phyloP scores from a whole-genome alignment of 1,139 yeast species.

The Taiozyma sp. region DNA sequence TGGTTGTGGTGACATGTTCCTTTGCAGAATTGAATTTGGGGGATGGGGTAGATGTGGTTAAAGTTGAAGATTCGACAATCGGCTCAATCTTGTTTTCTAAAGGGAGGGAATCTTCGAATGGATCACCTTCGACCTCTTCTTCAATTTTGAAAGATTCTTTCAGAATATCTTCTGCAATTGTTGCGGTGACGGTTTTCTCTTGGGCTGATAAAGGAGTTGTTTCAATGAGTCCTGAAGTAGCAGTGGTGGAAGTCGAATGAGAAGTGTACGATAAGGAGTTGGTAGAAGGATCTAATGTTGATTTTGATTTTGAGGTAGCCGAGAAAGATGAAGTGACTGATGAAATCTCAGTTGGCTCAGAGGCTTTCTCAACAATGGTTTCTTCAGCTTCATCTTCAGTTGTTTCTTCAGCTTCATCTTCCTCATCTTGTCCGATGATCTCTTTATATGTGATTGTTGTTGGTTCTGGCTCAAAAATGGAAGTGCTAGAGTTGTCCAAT shows the following conservation, averaged over 20 bases:
- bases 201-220: not conserved
- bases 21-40: not conserved
- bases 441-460: not conserved
- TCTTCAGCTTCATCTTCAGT: not conserved
- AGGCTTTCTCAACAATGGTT: not conserved
- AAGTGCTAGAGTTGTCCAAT: not conserved
- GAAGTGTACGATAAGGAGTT: not conserved
- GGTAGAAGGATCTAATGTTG: not conserved
- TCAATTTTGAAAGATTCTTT: not conserved
- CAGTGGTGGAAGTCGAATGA: not conserved
- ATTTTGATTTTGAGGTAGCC: not conserved
- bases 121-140: not conserved
- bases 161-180: not conserved
- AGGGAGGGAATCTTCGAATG: not conserved
- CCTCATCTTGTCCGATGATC: not conserved
- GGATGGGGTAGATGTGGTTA: not conserved
- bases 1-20: not conserved
- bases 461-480: not conserved
- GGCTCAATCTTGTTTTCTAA: not conserved
- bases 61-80: not conserved
- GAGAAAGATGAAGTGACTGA: not conserved
- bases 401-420: not conserved
- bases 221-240: not conserved
- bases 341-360: not conserved
- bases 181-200: not conserved